Evolutionary conservation across 2,329 filamentous ascomycete genomes (phyloP).

Genomic region (Fusarium pseudoanthophilum): DNA sequence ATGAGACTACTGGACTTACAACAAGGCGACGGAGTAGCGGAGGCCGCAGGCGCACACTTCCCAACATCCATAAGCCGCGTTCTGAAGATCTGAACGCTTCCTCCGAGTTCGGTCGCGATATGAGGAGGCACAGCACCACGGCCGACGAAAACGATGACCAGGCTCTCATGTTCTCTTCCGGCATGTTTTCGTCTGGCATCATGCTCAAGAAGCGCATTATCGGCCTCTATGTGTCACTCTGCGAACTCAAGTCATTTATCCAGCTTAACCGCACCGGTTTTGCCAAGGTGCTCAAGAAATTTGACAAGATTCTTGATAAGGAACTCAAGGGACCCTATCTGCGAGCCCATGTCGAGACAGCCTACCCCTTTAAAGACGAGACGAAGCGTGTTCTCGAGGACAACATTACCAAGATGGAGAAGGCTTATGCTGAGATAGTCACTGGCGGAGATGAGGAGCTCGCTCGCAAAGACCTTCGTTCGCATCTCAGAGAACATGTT

Average conservation of each 20-base stretch:
- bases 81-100: conserved; percentile 69
- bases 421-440: conserved; percentile 82
- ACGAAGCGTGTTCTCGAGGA: conserved; percentile 78
- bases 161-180: conserved; percentile 71
- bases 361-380: conserved; percentile 81
- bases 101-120: conserved; percentile 63
- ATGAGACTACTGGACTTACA: conserved; percentile 67
- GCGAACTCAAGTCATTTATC: conserved; percentile 94
- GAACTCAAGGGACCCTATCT: conserved; percentile 83
- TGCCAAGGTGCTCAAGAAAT: conserved; percentile 96
- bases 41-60: conserved; percentile 53
- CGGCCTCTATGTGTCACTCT: conserved; percentile 88
- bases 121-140: conserved; percentile 71
- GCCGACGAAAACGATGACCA: conserved; percentile 85
- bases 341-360: conserved; percentile 75
- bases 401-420: conserved; percentile 79
- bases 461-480: conserved; percentile 85
- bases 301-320: conserved; percentile 93
- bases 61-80: conserved; percentile 50
- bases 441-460: conserved; percentile 81
- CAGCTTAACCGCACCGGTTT: conserved; percentile 98
- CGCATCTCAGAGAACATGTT: conserved; percentile 94
- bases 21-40: conserved; percentile 58
- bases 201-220: conserved; percentile 93
- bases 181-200: conserved; percentile 73